Evolutionary conservation across 2,329 filamentous ascomycete genomes (phyloP).

Genomic region (Alternaria gansuensis): DNA sequence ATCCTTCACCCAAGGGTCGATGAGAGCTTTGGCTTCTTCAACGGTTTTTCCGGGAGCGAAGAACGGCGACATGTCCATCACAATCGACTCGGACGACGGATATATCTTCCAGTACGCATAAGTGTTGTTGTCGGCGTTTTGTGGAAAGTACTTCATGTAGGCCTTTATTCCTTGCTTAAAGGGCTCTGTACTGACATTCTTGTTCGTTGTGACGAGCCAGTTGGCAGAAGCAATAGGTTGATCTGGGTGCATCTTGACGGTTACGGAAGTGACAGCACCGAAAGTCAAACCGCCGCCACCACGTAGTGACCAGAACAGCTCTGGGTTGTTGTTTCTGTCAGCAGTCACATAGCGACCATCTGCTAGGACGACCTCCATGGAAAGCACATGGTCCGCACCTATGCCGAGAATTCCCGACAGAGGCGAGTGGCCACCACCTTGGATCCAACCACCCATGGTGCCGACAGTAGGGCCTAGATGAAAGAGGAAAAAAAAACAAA

Average conservation of each 20-base stretch:
- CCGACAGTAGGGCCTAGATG: slow-evolving; percentile 56
- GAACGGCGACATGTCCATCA: slow-evolving; percentile 8
- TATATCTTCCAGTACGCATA: slow-evolving; percentile 5
- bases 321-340: slow-evolving; percentile 28
- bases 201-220: not conserved
- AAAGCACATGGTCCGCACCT: slow-evolving; percentile 43
- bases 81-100: not conserved
- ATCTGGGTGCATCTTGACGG: slow-evolving; percentile 6
- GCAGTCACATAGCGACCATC: slow-evolving; percentile 37
- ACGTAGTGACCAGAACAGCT: slow-evolving; percentile 4
- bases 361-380: slow-evolving; percentile 36
- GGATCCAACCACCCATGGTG: slow-evolving; percentile 52
- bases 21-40: slow-evolving; percentile 1
- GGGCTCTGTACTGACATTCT: not conserved
- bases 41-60: slow-evolving; percentile 5
- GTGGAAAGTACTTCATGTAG: slow-evolving; percentile 2
- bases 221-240: slow-evolving; percentile 7
- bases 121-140: slow-evolving; percentile 4
- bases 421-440: slow-evolving; percentile 64
- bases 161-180: slow-evolving; percentile 6
- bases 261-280: slow-evolving; percentile 1
- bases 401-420: slow-evolving; percentile 57
- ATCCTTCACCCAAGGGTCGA: slow-evolving; percentile 2
- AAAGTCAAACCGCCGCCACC: slow-evolving; percentile 6
- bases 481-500: slow-evolving; percentile 2